Conservation (phyloP, 2,329 filamentous ascomycete genomes). For the Diaporthe citri region DNA sequence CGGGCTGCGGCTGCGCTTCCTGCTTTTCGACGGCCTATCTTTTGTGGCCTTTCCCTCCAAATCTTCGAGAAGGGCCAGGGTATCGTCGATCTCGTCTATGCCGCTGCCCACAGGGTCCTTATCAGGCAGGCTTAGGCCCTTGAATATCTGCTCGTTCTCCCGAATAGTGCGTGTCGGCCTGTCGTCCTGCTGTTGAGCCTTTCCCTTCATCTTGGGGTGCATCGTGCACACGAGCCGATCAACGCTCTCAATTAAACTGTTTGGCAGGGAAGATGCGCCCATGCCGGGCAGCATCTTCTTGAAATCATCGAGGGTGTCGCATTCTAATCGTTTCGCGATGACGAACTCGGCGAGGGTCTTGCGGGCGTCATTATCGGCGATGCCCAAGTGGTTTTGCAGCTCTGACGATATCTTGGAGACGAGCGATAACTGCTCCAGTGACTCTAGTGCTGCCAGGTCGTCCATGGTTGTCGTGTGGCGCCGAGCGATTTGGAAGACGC, state of each 20-base stretch:
- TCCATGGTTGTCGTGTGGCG: conserved; percentile 72
- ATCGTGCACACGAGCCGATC: conserved; percentile 89
- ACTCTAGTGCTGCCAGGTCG: conserved; percentile 87
- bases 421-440: conserved; percentile 92
- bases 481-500: not conserved
- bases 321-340: conserved; percentile 88
- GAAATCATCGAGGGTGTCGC: conserved; percentile 78
- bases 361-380: conserved; percentile 71
- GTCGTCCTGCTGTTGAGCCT: conserved; percentile 52
- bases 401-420: conserved; percentile 96
- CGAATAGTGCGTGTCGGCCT: conserved; percentile 64
- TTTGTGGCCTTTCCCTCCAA: conserved; percentile 75
- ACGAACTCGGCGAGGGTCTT: conserved; percentile 97
- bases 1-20: conserved; percentile 54
- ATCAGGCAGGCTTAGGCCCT: conserved; percentile 88
- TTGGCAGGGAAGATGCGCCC: conserved; percentile 84
- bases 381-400: conserved; percentile 91
- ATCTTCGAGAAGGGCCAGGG: conserved; percentile 89
- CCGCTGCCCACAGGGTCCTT: conserved; percentile 61
- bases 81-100: conserved; percentile 87
- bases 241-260: conserved; percentile 89
- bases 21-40: conserved; percentile 50
- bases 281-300: conserved; percentile 80
- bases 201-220: conserved; percentile 88
- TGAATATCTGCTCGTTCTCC: conserved; percentile 89